Evolutionary conservation across 108 stramenopile species (phyloP).

Genomic region (Nitzschia sp.): DNA sequence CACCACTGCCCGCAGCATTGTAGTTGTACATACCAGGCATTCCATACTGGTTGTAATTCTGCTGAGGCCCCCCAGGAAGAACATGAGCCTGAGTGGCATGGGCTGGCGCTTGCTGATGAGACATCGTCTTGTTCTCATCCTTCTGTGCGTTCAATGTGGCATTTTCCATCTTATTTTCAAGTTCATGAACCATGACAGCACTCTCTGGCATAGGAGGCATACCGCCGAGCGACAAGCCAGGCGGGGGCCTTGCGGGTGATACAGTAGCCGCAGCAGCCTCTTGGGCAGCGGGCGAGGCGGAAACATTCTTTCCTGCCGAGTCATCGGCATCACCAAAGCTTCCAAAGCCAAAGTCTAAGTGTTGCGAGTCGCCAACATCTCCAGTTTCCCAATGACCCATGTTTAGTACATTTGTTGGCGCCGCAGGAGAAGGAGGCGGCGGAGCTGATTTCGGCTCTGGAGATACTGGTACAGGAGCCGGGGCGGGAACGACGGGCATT

Average conservation of each 20-base stretch:
- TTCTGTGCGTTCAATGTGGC: conserved; percentile 43
- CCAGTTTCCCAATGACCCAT: conserved; percentile 88
- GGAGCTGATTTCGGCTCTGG: conserved; percentile 26
- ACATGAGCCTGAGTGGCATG: conserved; percentile 34
- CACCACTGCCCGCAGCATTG: conserved; percentile 37
- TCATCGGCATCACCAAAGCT: conserved; percentile 64
- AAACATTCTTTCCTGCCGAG: not conserved
- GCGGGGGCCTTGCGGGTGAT: conserved; percentile 84
- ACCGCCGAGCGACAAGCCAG: conserved; percentile 75
- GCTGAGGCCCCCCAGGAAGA: conserved; percentile 47
- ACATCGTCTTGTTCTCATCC: conserved; percentile 7
- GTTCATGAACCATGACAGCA: conserved; percentile 79
- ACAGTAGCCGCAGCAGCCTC: conserved; percentile 44
- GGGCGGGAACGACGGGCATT: not conserved
- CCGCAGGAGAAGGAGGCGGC: conserved; percentile 26
- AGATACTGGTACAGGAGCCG: conserved; percentile 27
- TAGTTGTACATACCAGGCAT: conserved; percentile 75
- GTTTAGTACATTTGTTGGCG: conserved; percentile 69
- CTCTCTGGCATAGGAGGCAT: conserved; percentile 88
- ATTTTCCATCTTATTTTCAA: conserved; percentile 79
- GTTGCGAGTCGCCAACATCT: conserved; percentile 63
- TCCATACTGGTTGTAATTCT: conserved; percentile 55
- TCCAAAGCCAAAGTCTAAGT: conserved; percentile 87
- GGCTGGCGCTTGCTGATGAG: conserved; percentile 32
- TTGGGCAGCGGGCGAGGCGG: conserved; percentile 22